Evolutionary conservation across 2,329 filamentous ascomycete species (phyloP), one percentile per base, ranked within the genome.

Genomic region (Monosporascus sp.): DNA sequence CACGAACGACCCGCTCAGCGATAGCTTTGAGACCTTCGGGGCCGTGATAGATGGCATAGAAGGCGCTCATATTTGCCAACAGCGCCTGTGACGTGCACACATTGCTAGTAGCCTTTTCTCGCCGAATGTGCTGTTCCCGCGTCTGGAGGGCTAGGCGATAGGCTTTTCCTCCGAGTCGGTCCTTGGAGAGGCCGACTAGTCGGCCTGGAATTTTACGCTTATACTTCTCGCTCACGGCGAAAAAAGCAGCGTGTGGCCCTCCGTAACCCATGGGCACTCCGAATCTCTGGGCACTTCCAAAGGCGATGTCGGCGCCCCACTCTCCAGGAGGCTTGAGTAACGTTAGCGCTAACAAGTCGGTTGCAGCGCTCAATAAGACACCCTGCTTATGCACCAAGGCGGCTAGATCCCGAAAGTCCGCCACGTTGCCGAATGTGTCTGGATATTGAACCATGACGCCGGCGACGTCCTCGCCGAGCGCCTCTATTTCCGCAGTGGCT

Each of bases 51-150:
- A 97, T 80, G 50, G 91, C 92, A 67, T 96, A 97, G 75, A 97
- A 87, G 51, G 92, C 90, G 62, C 85, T 93, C 90, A 97, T 97
- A 71, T 97, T 97, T 38, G 93, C 93, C 50, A 97, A 78, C 25
- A 97, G 76, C 8, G 93, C 93, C 73, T 97, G 93, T 1, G 93
- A 92, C 1, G 93, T 97, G 76, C 93, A 97, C 55, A 97, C 92
- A 67, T 97, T 97, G 77, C 91, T 96, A 2, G 93, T 97, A 1
- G 93, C 93, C 80, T 97, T 97, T 70, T 97, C 93, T 65, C 93
- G 83, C 60, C 93, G 83, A 68, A 97, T 97, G 70, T 97, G 93
- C 75, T 97, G 93, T 74, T 97, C 93, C 63, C 93, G 81, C 9
- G 93, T 97, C 74, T 97, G 93, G 50, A 97, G 76, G 18, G 93